Percentiles rank a stretch among this genome's conserved stretches.
Evolutionary conservation across 2,329 filamentous ascomycete genomes (phyloP).

Genomic region (Diplocarpon rosae): DNA sequence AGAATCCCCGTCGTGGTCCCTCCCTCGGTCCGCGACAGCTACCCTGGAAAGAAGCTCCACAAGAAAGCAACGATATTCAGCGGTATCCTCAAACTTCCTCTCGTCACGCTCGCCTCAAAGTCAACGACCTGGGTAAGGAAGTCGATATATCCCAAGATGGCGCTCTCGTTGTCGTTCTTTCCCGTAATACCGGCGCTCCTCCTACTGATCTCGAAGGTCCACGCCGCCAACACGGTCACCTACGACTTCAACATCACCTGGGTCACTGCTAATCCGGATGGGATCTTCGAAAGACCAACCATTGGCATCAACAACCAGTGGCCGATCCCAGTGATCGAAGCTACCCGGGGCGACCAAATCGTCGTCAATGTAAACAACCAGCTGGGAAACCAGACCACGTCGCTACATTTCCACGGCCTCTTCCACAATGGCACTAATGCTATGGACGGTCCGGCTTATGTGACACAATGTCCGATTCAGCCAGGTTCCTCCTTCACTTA

Average conservation of each 20-base stretch:
- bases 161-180: conserved; percentile 33
- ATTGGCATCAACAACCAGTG: conserved; percentile 71
- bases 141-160: conserved; percentile 27
- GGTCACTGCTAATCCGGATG: conserved; percentile 64
- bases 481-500: conserved; percentile 58
- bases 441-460: conserved; percentile 59
- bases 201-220: conserved; percentile 24
- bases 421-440: conserved; percentile 52
- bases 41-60: no score
- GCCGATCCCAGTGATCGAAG: conserved; percentile 59
- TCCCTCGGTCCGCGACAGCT: no score
- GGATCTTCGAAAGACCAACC: conserved; percentile 47
- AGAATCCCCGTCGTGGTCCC: no score
- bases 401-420: conserved; percentile 61
- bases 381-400: conserved; percentile 45
- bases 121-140: no score
- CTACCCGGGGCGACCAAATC: conserved; percentile 47
- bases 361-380: conserved; percentile 30
- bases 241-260: conserved; percentile 62
- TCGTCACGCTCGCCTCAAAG: no score
- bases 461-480: conserved; percentile 57
- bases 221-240: conserved; percentile 35
- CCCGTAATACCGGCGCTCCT: conserved; percentile 27
- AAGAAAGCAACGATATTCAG: no score
- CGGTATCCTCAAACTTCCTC: no score